A percentile compares a stretch with the other conserved stretches of the same genome.
phyloP scores from a whole-genome alignment of 2,329 filamentous ascomycete species.

The Fusarium paranaense region DNA sequence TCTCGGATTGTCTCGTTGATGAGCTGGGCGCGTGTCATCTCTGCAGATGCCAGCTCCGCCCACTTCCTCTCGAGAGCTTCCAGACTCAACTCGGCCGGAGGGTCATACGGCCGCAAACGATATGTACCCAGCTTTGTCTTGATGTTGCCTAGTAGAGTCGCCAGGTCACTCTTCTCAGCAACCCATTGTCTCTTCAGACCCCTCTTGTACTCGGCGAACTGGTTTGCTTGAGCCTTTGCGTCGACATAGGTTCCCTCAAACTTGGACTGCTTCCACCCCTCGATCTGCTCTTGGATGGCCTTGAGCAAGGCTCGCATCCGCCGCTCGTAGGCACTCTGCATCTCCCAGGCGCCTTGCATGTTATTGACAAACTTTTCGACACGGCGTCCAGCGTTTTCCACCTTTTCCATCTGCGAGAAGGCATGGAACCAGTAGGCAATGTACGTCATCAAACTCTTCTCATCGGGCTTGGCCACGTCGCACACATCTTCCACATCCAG shows the following conservation, averaged over 20 bases:
- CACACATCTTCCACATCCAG: slow-evolving; percentile 98
- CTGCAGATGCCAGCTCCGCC: slow-evolving; percentile 81
- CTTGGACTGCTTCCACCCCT: slow-evolving; percentile 80
- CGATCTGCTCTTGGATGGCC: slow-evolving; percentile 78
- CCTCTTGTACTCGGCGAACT: slow-evolving; percentile 91
- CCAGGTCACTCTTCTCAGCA: slow-evolving; percentile 95
- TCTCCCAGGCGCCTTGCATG: slow-evolving; percentile 99
- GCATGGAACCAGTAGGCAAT: slow-evolving; percentile 99
- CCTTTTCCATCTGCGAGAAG: slow-evolving; percentile 98
- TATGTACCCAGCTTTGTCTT: slow-evolving; percentile 99
- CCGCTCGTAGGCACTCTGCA: slow-evolving; percentile 96
- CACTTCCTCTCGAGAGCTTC: slow-evolving; percentile 88
- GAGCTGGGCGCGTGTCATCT: slow-evolving; percentile 88
- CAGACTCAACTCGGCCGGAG: slow-evolving; percentile 83
- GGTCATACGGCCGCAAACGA: slow-evolving; percentile 88
- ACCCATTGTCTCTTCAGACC: slow-evolving; percentile 95
- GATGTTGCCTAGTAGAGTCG: slow-evolving; percentile 94
- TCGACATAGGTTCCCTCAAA: slow-evolving; percentile 95
- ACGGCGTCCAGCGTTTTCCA: slow-evolving; percentile 94
- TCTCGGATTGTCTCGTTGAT: slow-evolving; percentile 99
- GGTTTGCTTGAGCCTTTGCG: slow-evolving; percentile 85
- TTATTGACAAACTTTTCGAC: slow-evolving; percentile 99
- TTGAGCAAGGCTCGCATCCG: slow-evolving; percentile 86
- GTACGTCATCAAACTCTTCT: slow-evolving; percentile 98
- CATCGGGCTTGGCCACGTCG: slow-evolving; percentile 95